Percentiles rank a stretch among this genome's conserved stretches.
These are phyloP conservation scores for Aspergillus sp. DNA, from an alignment of 2,329 filamentous ascomycete species.

Conservation along the genomic window DNA sequence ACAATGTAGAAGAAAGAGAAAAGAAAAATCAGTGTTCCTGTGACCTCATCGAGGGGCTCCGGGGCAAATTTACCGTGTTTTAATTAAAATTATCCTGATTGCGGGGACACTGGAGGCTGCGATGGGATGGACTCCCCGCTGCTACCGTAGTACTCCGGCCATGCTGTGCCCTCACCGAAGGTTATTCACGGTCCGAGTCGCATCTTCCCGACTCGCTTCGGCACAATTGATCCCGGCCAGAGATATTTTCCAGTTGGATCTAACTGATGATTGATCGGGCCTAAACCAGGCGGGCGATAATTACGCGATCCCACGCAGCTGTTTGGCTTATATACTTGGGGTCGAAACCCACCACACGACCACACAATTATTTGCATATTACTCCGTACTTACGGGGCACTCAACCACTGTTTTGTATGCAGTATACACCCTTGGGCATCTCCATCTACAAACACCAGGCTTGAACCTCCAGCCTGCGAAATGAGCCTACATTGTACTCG, in stretches of 20 bases:
- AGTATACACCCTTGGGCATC: background rate
- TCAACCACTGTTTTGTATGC: background rate
- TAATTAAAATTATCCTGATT: conserved; percentile 3
- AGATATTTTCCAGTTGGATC: background rate
- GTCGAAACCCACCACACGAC: background rate
- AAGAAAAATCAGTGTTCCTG: background rate
- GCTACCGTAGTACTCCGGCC: background rate
- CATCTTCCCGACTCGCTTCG: background rate
- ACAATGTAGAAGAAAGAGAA: background rate
- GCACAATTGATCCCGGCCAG: background rate
- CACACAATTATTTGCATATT: background rate
- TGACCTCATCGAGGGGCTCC: conserved; percentile 1
- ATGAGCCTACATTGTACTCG: background rate
- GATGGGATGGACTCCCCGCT: background rate
- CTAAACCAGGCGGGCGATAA: background rate
- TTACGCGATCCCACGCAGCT: background rate
- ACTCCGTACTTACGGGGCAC: background rate
- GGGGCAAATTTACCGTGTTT: background rate
- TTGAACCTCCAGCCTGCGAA: background rate
- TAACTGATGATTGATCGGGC: background rate
- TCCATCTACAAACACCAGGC: background rate
- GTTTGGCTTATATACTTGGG: background rate
- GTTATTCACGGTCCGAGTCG: conserved; percentile 1
- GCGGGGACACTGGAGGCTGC: background rate
- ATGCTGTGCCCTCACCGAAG: background rate